phyloP scores from a whole-genome alignment of 2,329 filamentous ascomycete species.

The Phyllosticta citrichinensis region DNA sequence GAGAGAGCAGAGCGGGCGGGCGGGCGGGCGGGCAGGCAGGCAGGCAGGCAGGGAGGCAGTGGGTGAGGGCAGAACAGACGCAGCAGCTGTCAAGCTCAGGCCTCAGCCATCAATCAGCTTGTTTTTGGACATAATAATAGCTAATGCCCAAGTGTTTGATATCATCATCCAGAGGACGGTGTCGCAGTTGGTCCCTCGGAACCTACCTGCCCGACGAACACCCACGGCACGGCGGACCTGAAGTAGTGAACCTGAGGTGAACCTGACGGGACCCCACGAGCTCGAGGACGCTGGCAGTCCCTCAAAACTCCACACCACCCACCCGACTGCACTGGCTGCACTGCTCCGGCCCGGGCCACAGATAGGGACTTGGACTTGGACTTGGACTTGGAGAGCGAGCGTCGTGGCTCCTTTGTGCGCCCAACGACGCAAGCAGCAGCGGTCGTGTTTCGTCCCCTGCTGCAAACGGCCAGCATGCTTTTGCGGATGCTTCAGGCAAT shows the following conservation, averaged over 20 bases:
- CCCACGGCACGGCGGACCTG: too few relatives aligned
- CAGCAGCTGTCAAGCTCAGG: not conserved
- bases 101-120: not conserved
- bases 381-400: too few relatives aligned
- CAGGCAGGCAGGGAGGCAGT: not conserved
- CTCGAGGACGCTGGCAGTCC: not conserved
- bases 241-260: too few relatives aligned
- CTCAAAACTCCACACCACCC: not conserved
- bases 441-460: not conserved
- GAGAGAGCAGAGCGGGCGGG: not conserved
- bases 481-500: not conserved
- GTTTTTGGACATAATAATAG: not conserved
- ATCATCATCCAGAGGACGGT: not conserved
- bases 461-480: not conserved
- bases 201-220: not conserved
- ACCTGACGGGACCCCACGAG: not conserved
- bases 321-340: too few relatives aligned
- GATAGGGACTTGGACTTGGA: too few relatives aligned
- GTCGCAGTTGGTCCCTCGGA: not conserved
- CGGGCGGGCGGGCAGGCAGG: too few relatives aligned
- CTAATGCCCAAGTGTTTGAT: not conserved
- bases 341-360: not conserved
- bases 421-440: not conserved
- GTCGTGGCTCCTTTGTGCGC: not conserved
- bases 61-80: too few relatives aligned